Conservation (phyloP, 179 eudicot species). For the Spergularia azorica region DNA sequence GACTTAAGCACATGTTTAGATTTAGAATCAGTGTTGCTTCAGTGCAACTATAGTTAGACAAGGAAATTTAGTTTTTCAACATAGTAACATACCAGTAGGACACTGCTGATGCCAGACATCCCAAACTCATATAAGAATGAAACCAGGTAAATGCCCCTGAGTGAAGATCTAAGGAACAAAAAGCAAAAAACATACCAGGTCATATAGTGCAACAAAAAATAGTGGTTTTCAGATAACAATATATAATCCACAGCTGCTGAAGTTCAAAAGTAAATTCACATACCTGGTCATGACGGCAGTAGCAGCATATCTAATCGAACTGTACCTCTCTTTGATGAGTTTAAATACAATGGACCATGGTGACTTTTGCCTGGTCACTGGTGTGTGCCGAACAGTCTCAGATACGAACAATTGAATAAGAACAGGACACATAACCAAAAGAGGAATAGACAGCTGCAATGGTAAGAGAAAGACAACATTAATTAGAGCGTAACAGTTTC, state of each 20-base stretch:
- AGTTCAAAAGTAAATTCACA: background rate
- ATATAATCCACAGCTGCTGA: too few relatives aligned
- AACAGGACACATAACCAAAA: constrained; percentile 59
- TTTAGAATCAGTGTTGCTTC: background rate
- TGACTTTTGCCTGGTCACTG: constrained; percentile 38
- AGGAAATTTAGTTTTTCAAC: background rate
- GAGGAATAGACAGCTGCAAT: constrained; percentile 66
- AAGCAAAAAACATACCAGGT: background rate
- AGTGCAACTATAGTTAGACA: background rate
- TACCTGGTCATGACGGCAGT: constrained; percentile 63
- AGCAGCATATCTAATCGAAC: constrained; percentile 60
- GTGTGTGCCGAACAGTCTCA: constrained; percentile 56
- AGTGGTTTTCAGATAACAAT: too few relatives aligned
- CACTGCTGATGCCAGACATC: constrained; percentile 76
- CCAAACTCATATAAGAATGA: constrained; percentile 89
- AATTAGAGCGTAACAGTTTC: background rate
- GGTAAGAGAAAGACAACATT: background rate
- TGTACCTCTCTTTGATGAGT: constrained; percentile 52
- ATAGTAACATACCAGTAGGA: constrained; percentile 62
- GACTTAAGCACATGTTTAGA: too few relatives aligned
- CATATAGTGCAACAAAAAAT: too few relatives aligned
- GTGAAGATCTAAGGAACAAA: constrained; percentile 57
- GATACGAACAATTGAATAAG: constrained; percentile 59
- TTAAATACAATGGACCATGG: constrained; percentile 40
- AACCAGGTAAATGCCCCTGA: constrained; percentile 64